Evolutionary conservation across 2,329 filamentous ascomycete species (phyloP), one percentile per base, ranked within the genome.

Genomic region (Trichoderma guizhouense): DNA sequence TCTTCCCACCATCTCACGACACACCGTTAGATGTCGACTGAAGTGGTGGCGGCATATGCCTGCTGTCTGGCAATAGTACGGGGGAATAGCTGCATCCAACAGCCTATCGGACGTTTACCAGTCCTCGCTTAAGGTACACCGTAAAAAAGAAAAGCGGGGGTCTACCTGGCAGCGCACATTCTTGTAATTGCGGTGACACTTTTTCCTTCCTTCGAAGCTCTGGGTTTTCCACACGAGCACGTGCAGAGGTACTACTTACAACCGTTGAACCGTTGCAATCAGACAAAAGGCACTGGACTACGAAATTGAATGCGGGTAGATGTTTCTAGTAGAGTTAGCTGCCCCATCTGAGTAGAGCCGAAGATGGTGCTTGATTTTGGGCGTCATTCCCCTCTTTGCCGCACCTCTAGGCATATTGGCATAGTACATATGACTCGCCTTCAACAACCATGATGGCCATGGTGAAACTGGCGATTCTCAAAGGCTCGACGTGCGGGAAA

Each of bases 41-140:
- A 30, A 30, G 28, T 60, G 36, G 66, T 69, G 66, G 66, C 30
- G 26, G 36, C 55, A 21, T 18, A 51, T 69, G 55, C 57, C 39
- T 30, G 55, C n/a, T 61, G 66, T 61, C 63, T 66, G 65, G 65
- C 65, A 68, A 68, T 68, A 61, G 36, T 60, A 51, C 55, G 55
- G 65, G 57, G 53, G 65, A 61, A 69, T 61, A 43, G 57, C 55
- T 53, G 55, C 66, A 32, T 26, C 36, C 55, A 26, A 61, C 66
- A 61, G 39, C 66, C 66, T 69, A 69, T 69, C 66, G 66, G 66
- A 69, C 66, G 66, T 26, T 51, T 69, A 61, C 66, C 66, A 69
- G 55, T 3, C 55, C 55, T 69, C 66, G 55, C 66, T 69, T 69
- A 69, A 60, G 36, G 26, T 21, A 69, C 66, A 69, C 66, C 66